phyloP scores from a whole-genome alignment of 139 green algal species.

The Chlorella vulgaris region DNA sequence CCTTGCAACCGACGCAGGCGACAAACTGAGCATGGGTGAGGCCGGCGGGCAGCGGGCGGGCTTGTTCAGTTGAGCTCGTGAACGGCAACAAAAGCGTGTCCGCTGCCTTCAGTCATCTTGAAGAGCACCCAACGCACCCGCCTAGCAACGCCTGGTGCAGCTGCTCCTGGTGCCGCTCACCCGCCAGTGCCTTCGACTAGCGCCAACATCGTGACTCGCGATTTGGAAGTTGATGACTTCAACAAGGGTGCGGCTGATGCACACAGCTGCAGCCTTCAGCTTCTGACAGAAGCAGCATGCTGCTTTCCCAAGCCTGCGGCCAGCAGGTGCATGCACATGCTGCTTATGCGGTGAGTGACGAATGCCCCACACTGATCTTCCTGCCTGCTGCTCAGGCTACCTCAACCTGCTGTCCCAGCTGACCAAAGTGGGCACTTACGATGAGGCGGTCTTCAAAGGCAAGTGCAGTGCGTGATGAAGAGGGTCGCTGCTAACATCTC shows the following conservation, averaged over 20 bases:
- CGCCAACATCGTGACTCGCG: constrained; percentile 33
- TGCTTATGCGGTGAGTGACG: neutral
- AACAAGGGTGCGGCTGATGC: constrained; percentile 42
- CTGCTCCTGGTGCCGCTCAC: too few species aligned
- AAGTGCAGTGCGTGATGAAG: too few species aligned
- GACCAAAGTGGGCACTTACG: constrained; percentile 77
- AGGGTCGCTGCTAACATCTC: too few species aligned
- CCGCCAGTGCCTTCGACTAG: neutral
- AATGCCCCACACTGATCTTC: neutral
- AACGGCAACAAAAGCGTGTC: too few species aligned
- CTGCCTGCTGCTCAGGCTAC: constrained; percentile 60
- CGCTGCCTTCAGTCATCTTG: too few species aligned
- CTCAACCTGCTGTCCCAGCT: constrained; percentile 79
- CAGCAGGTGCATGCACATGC: too few species aligned
- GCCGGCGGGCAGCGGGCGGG: neutral
- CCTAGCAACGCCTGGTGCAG: too few species aligned
- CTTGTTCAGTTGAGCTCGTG: neutral
- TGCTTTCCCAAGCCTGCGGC: too few species aligned
- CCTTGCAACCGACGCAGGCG: neutral
- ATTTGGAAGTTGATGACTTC: constrained; percentile 38
- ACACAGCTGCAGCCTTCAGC: too few species aligned
- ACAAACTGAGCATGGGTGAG: constrained; percentile 6
- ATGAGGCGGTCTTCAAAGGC: constrained; percentile 61
- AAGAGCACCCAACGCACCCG: too few species aligned
- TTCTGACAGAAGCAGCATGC: too few species aligned